phyloP scores from a whole-genome alignment of 2,329 filamentous ascomycete species.

The Thielaviopsis populi region DNA sequence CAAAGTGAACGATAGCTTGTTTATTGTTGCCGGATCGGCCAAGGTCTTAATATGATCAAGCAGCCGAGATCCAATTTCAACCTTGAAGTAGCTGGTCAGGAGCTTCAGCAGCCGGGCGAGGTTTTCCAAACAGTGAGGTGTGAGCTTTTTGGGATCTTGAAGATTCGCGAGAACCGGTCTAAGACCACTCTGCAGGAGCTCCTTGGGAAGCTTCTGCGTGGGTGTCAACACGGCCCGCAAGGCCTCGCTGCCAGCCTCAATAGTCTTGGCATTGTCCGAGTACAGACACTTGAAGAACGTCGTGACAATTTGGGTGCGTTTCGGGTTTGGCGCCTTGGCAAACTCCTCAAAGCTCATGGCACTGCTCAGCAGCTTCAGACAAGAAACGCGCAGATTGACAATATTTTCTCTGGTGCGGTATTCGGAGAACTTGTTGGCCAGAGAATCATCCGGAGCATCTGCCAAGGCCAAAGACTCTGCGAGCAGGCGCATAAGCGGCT shows the following conservation, averaged over 20 bases:
- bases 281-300: constrained; percentile 98
- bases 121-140: constrained; percentile 77
- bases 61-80: constrained; percentile 87
- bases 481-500: constrained; percentile 74
- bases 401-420: constrained; percentile 94
- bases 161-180: constrained; percentile 93
- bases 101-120: constrained; percentile 78
- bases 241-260: constrained; percentile 83
- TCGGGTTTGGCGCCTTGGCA: constrained; percentile 54
- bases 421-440: constrained; percentile 85
- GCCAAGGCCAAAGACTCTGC: constrained; percentile 89
- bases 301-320: constrained; percentile 60
- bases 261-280: constrained; percentile 79
- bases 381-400: constrained; percentile 78
- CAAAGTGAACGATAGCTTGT: constrained; percentile 85
- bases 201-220: constrained; percentile 85
- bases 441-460: constrained; percentile 82
- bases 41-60: constrained; percentile 88
- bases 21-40: constrained; percentile 62
- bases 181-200: constrained; percentile 83
- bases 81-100: constrained; percentile 96
- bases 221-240: constrained; percentile 75
- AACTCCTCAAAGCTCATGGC: constrained; percentile 92
- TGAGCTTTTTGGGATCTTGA: constrained; percentile 82
- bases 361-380: constrained; percentile 80